Evolutionary conservation across 1,284 basidiomycete species (phyloP), one percentile per base, ranked within the genome.

Genomic region (Lentinula novae-zelandiae): DNA sequence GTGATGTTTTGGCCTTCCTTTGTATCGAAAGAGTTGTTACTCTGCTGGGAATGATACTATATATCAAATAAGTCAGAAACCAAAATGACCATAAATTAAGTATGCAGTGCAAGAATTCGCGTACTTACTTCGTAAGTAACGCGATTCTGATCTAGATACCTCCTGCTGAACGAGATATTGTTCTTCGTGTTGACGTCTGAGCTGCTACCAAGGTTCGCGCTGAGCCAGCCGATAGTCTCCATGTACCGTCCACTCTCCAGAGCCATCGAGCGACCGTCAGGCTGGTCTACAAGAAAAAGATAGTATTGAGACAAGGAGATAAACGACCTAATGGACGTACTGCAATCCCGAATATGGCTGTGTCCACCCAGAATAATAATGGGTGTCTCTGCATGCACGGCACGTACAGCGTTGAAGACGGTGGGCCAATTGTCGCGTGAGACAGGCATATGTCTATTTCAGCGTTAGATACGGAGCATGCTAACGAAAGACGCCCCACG

Each of bases 181-280:
- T 76, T 60, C 75, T 77, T 50, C 73, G 73, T 34, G 69, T 72
- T 17, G 72, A 61, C 15, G 57, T 82, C 78, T 3, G 89, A 74
- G 36, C 86, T 78, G 4, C 79, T 80, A 56, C 80, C 85, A 86
- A 62, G 27, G 34, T 31, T 8, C 20, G 50, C 56, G 82, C 83
- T 82, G 72, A 85, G 69, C 81, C 82, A 85, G 12, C 82, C 91
- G 60, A 95, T 78, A 5, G 93, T 94, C 74, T 95, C 93, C 86
- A 95, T 89, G 71, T 93, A 95, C 27, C 90, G 79, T 51, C 93
- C 93, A 58, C 90, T 92, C 66, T 92, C 90, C 40, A 95, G 73
- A 0, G 84, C 79, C 79, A 92, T 88, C 0, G 85, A 82, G 17
- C 85, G 81, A 5, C 81, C 80, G 68, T 89, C 87, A 33, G 81